These are phyloP conservation scores for Quercus glauca DNA, from an alignment of 306 rosid genomes.

Conservation along the genomic window DNA sequence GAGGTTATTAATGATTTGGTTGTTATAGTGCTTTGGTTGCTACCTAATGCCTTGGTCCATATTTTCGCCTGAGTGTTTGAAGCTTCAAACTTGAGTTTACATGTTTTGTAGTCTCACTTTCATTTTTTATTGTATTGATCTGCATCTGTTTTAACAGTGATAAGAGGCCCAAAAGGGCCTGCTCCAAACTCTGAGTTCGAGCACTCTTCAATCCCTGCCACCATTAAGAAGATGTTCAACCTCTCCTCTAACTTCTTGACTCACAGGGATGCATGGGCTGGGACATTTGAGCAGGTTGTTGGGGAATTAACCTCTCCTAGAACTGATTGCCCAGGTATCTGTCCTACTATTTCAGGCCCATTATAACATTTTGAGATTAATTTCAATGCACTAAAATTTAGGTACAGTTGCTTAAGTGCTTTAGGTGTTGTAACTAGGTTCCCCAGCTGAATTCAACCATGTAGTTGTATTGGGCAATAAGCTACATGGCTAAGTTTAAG, in stretches of 20 bases:
- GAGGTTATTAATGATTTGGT: conserved; percentile 13
- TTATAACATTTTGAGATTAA: not conserved
- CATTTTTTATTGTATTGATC: conserved; percentile 7
- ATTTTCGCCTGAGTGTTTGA: conserved; percentile 9
- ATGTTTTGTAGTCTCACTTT: conserved; percentile 16
- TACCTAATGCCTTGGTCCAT: conserved; percentile 7
- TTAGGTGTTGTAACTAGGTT: too few species aligned
- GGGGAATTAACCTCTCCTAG: conserved; percentile 72
- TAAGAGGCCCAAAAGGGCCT: conserved; percentile 75
- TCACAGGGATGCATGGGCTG: conserved; percentile 99
- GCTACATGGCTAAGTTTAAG: too few species aligned
- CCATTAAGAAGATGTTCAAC: conserved; percentile 94
- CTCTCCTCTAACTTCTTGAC: conserved; percentile 88
- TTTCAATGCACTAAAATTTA: not conserved
- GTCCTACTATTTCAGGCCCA: not conserved
- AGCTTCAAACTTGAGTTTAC: conserved; percentile 15
- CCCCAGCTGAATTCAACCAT: too few species aligned
- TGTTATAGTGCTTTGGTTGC: not conserved
- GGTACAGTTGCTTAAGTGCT: too few species aligned
- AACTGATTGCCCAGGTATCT: conserved; percentile 90
- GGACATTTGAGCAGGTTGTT: conserved; percentile 80
- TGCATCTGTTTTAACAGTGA: conserved; percentile 50
- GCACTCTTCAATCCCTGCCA: conserved; percentile 98
- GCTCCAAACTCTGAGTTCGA: conserved; percentile 83
- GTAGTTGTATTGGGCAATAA: too few species aligned